Conservation (phyloP, 2,329 filamentous ascomycete genomes). For the Didymella segeticola region DNA sequence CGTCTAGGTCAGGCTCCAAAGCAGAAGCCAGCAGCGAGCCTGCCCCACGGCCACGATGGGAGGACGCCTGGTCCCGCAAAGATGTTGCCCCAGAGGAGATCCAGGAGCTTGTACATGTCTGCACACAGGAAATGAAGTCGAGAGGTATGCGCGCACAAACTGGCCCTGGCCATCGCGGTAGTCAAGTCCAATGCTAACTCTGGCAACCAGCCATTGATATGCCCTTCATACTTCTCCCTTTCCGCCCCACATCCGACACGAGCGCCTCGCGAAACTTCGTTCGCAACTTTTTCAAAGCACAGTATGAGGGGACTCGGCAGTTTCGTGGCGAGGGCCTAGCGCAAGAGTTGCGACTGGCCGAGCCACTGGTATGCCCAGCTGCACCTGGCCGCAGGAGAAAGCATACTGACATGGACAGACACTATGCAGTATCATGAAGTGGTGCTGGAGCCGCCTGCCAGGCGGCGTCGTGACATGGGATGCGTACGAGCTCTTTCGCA, state of each 20-base stretch:
- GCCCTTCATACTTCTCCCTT: constrained; percentile 92
- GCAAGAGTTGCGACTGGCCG: constrained; percentile 89
- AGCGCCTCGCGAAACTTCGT: constrained; percentile 91
- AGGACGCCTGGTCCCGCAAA: constrained; percentile 84
- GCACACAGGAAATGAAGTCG: constrained; percentile 90
- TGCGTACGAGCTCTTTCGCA: constrained; percentile 93
- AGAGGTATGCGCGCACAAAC: constrained; percentile 71
- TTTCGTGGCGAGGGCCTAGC: constrained; percentile 72
- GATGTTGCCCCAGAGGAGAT: constrained; percentile 89
- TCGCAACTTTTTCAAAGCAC: constrained; percentile 85
- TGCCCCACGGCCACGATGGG: constrained; percentile 77
- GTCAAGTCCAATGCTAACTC: constrained; percentile 29
- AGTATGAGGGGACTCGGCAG: constrained; percentile 63
- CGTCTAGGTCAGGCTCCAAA: constrained; percentile 39
- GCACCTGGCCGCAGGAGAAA: constrained; percentile 3
- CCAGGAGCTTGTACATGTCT: constrained; percentile 82
- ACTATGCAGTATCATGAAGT: constrained; percentile 91
- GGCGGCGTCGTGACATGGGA: constrained; percentile 97
- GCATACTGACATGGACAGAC: constrained; percentile 64
- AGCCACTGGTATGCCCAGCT: constrained; percentile 77
- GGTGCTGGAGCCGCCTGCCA: constrained; percentile 94
- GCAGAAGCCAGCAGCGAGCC: constrained; percentile 33
- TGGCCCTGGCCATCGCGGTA: neutral
- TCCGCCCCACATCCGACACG: constrained; percentile 90
- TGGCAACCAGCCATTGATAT: constrained; percentile 76